phyloP scores from a whole-genome alignment of 139 green algal species.

The Tetratostichococcus sp. region DNA sequence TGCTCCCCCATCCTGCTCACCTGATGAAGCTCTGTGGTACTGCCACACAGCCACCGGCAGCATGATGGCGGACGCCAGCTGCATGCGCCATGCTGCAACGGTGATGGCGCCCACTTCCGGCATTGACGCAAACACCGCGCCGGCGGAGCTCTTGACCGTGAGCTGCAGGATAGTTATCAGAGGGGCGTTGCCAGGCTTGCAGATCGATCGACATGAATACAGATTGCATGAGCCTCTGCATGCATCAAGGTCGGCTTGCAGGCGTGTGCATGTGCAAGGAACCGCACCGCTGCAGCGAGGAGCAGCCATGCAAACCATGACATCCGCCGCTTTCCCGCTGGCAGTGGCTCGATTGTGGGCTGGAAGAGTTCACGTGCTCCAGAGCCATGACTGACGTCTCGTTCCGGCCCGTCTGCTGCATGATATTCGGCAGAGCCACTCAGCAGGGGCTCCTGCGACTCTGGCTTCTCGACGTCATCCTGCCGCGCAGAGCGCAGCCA shows the following conservation, averaged over 20 bases:
- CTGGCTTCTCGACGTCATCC: too few species aligned
- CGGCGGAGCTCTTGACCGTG: slow-evolving; percentile 27
- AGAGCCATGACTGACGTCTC: too few species aligned
- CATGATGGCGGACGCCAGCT: slow-evolving; percentile 53
- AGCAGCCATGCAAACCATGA: background rate
- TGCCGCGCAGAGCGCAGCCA: too few species aligned
- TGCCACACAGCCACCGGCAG: slow-evolving; percentile 32
- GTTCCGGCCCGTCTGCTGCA: too few species aligned
- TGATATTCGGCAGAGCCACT: too few species aligned
- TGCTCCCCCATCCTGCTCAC: background rate
- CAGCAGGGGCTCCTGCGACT: too few species aligned
- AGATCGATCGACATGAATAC: too few species aligned
- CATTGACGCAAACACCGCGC: slow-evolving; percentile 54
- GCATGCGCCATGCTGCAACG: slow-evolving; percentile 66
- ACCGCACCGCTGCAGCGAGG: background rate
- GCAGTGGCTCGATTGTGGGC: too few species aligned
- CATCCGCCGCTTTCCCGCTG: background rate
- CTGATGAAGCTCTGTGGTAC: slow-evolving; percentile 31
- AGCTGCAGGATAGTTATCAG: background rate
- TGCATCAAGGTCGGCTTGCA: too few species aligned
- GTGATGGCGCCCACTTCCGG: slow-evolving; percentile 57
- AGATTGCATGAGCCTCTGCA: background rate
- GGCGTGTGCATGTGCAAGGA: too few species aligned
- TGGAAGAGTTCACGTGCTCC: too few species aligned
- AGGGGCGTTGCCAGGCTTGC: too few species aligned